Evolutionary conservation across 108 stramenopile genomes (phyloP).

Genomic region (Cyclotella kingstonii): DNA sequence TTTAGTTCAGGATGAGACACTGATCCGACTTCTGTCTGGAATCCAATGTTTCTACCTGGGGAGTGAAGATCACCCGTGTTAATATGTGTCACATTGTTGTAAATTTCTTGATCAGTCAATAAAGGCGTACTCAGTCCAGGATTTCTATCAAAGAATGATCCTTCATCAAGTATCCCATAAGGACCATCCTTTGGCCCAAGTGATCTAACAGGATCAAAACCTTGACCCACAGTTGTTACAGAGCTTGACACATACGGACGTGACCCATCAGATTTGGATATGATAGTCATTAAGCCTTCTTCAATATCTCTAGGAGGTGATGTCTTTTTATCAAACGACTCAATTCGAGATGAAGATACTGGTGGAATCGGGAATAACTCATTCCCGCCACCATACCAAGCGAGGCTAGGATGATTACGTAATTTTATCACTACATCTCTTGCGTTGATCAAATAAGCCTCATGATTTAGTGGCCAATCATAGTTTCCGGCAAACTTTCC

Average conservation of each 20-base stretch:
- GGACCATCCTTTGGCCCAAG: slow-evolving; percentile 55
- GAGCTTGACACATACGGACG: slow-evolving; percentile 34
- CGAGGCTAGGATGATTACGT: slow-evolving; percentile 44
- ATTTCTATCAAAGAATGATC: slow-evolving; percentile 42
- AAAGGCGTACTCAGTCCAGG: slow-evolving; percentile 40
- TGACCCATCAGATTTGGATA: slow-evolving; percentile 24
- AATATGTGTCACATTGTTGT: slow-evolving; percentile 4
- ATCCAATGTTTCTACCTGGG: slow-evolving; percentile 42
- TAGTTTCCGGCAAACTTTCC: slow-evolving; percentile 54
- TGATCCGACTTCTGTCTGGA: slow-evolving; percentile 61
- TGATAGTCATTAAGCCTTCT: slow-evolving; percentile 8
- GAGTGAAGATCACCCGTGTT: slow-evolving; percentile 11
- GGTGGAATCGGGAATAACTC: slow-evolving; percentile 40
- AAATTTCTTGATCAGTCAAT: slow-evolving; percentile 16
- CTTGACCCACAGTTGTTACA: slow-evolving; percentile 20
- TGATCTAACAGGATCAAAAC: slow-evolving; percentile 16
- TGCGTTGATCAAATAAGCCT: slow-evolving; percentile 28
- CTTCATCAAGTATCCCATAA: slow-evolving; percentile 43
- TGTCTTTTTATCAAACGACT: not conserved
- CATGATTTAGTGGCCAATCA: slow-evolving; percentile 46
- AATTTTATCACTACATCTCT: slow-evolving; percentile 36
- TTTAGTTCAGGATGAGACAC: slow-evolving; percentile 37
- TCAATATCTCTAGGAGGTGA: slow-evolving; percentile 32
- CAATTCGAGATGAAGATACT: not conserved
- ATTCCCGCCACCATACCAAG: slow-evolving; percentile 51